Evolutionary conservation across 306 rosid species (phyloP), one percentile per base, ranked within the genome.

Genomic region (Trifolium repens): DNA sequence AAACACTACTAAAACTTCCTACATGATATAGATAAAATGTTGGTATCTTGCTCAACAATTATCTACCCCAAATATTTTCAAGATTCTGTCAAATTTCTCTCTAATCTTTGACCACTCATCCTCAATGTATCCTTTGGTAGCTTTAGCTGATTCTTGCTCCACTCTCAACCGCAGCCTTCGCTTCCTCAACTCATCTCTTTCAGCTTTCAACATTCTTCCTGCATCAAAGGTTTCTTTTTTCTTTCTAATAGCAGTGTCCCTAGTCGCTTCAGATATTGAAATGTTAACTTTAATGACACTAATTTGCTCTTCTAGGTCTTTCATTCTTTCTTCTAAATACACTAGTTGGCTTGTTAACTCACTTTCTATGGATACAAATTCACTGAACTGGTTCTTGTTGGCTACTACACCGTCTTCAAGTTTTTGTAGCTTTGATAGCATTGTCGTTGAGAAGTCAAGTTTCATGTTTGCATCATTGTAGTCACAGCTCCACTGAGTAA

Each of bases 251-350:
- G 70, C 60, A 44, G 49, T 11, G 22, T 44, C 70, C 11, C 69
- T 73, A 27, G 69, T 69, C 69, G 16, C 46, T 43, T 10, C 47
- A 60, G 46, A 43, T 13, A 73, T 60, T 4, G 78, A 73, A 35
- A 80, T 42, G 59, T 69, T 80, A 17, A 27, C 55, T 62, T 71
- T 81, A 22, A 71, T 34, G 22, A 30, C 52, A 34, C 39, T 74
- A 49, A 34, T 49, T 49, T 62, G 8, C 53, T 34, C 71, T 74
- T 62, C 39, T 19, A 81, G 49, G 30, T 76, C 81, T 70, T 55
- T 76, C 70, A 40, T 75, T 75, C 63, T 74, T 70, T 81, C 81
- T 53, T 76, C 68, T 54, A 81, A 47, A 64, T 53, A 12, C 4
- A 57, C 47, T 15, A 81, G 55, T 35, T 81, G 81, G 37, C 52